Base-by-base conservation (phyloP, 2,329 filamentous ascomycete species). In the Zopfia rhizophila region DNA sequence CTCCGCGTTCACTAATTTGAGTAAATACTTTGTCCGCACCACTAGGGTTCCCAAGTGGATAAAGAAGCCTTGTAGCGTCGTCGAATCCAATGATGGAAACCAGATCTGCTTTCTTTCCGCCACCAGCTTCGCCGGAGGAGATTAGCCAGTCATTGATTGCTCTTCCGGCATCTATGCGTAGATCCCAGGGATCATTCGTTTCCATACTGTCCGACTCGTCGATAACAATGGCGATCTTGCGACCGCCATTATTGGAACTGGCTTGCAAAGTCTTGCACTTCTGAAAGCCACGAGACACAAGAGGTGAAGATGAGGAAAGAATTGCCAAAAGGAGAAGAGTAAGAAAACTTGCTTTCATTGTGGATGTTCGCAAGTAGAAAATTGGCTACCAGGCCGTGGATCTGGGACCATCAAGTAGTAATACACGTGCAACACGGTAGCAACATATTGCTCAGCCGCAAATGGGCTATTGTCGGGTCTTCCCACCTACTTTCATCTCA, bases 201-300 rank as follows among this genome's bases (percentile, higher is more conserved):
- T n/a, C 16, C 31, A 45, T 55, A 13, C 45, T 50, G 13, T 50
- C 50, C 8, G 52, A 55, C n/a, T 29, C 28, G 21, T 55, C 52
- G 22, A 55, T 48, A 17, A 55, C 52, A 22, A 55, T 46, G 19
- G 28, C 52, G 18, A 55, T 42, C 27, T 55, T 55, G 14, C 52
- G 52, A 14, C 41, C 52, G 16, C 52, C 52, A 40, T 46, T 53
- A 23, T 51, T 51, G 7, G 42, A 27, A 19, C 18, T 21, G 11
- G 42, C 42, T 23, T 38, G 7, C 5, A 48, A 28, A n/a, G 32
- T 48, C 18, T 48, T 48, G 33, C 45, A 48, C 10, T 41, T 44
- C 14, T 25, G 17, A n/a, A 38, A 21, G 22, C 33, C 45, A 18
- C 45, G 45, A 29, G 38, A 14, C 27, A 28, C 39, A 19, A 48